Evolutionary conservation across 805 yeast genomes (phyloP).

Genomic region (Cyberlindnera veronae): DNA sequence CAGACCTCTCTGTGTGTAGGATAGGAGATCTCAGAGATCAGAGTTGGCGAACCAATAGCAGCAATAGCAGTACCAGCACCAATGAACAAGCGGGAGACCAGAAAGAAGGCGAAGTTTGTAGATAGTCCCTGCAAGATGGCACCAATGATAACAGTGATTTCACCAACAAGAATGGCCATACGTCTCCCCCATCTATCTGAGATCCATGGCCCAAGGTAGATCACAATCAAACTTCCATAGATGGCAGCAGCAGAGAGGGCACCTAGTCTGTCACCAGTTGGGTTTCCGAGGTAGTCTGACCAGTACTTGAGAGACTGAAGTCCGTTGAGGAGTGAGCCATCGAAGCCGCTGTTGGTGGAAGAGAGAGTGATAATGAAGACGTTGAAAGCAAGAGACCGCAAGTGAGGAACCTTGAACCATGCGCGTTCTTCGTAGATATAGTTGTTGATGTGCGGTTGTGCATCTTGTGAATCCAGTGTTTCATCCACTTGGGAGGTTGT

Average conservation of each 20-base stretch:
- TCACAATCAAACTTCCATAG: slow-evolving; percentile 35
- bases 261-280: slow-evolving; percentile 35
- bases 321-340: slow-evolving; percentile 46
- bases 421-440: background rate
- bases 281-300: slow-evolving; percentile 35
- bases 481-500: too few species aligned
- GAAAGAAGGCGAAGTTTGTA: slow-evolving; percentile 13
- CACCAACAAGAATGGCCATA: slow-evolving; percentile 14
- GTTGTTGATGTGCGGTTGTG: background rate
- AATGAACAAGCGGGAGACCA: slow-evolving; percentile 37
- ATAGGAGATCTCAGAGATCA: slow-evolving; percentile 47
- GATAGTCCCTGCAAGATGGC: slow-evolving; percentile 16
- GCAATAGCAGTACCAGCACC: slow-evolving; percentile 44
- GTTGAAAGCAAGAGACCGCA: slow-evolving; percentile 33
- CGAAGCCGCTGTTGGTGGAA: slow-evolving; percentile 43
- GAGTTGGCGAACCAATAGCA: slow-evolving; percentile 42
- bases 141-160: slow-evolving; percentile 16
- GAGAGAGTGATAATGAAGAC: slow-evolving; percentile 39
- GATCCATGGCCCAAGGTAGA: slow-evolving; percentile 23
- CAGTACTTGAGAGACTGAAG: slow-evolving; percentile 40
- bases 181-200: slow-evolving; percentile 40
- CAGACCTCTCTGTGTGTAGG: slow-evolving; percentile 38
- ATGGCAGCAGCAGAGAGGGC: slow-evolving; percentile 35
- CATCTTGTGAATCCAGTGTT: too few species aligned
- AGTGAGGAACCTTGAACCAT: slow-evolving; percentile 29